Percentiles rank a stretch among this genome's conserved stretches.
Conservation (phyloP, 2,329 filamentous ascomycete genomes). For the Colletotrichum sp. region DNA sequence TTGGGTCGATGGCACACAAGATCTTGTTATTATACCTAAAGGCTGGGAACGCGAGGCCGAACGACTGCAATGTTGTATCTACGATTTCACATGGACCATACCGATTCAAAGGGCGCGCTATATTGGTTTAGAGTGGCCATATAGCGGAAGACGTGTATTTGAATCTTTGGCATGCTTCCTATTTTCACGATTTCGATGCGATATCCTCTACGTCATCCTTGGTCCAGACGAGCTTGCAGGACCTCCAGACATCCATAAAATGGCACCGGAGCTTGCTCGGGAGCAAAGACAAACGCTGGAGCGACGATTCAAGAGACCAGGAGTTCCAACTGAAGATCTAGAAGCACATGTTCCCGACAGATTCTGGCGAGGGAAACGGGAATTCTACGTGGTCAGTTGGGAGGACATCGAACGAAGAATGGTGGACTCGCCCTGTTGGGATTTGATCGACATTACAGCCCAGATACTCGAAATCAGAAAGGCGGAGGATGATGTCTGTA, state of each 20-base stretch:
- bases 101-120: background rate
- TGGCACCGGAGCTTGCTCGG: background rate
- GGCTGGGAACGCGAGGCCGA: background rate
- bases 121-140: background rate
- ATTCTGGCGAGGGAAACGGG: background rate
- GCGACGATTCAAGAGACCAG: background rate
- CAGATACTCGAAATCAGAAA: background rate
- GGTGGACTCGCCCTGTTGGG: background rate
- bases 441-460: background rate
- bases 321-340: background rate
- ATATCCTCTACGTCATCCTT: background rate
- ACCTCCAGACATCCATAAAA: no score
- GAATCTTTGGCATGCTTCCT: background rate
- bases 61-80: no score
- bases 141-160: background rate
- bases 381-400: background rate
- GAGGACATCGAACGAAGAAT: background rate
- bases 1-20: background rate
- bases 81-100: background rate
- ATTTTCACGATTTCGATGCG: background rate
- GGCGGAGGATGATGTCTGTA: background rate
- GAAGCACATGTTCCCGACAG: background rate
- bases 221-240: background rate
- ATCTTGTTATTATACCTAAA: background rate
- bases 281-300: background rate